Evolutionary conservation across 768 basidiomycete genomes (phyloP), one percentile per base, ranked within the genome.

Genomic region (Serendipita vermifera): DNA sequence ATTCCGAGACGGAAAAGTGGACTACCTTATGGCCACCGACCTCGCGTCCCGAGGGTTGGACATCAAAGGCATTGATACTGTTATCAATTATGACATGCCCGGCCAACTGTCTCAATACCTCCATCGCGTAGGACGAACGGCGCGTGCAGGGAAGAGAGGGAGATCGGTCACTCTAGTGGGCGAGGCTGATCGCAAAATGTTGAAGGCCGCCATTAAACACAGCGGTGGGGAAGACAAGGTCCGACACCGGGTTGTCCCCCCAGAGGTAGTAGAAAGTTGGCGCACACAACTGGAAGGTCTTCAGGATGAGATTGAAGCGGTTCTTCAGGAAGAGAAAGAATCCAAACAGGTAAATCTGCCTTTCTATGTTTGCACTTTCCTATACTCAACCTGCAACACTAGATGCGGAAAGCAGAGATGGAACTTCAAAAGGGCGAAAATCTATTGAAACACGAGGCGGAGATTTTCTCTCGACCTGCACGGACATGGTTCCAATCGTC

Each of bases 71-170:
- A 83, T 97, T 24, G 89, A 98, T 65, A 92, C 91, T 2, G 90
- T 99, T 59, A 92, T 99, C 67, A 99, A 99, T 69, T 98, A 93
- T 66, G 96, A 99, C 67, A 96, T 98, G 94, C 96, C 96, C 7
- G 77, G 80, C 17, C 87, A 92, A 64, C 72, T 97, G 32, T 81
- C 87, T 5, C 91, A 92, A 63, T 99, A 99, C 70, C 77, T 97
- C 31, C 96, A 99, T 68, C 86, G 96, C 58, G 94, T 98, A 22
- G 96, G 96, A 62, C 79, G 96, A 66, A 99, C 96, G 48, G 96
- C 96, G 27, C 83, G 96, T 65, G 94, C 96, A 3, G 96, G 96
- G 3, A 79, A 78, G 62, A 85, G 83, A 65, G 96, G 96, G 69
- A 80, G 93, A 55, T 93, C 96, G 24, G 83, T 98, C 36, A 93